Evolutionary conservation across 2,329 filamentous ascomycete species (phyloP).

Genomic region (Nothomitra cinnamomea): DNA sequence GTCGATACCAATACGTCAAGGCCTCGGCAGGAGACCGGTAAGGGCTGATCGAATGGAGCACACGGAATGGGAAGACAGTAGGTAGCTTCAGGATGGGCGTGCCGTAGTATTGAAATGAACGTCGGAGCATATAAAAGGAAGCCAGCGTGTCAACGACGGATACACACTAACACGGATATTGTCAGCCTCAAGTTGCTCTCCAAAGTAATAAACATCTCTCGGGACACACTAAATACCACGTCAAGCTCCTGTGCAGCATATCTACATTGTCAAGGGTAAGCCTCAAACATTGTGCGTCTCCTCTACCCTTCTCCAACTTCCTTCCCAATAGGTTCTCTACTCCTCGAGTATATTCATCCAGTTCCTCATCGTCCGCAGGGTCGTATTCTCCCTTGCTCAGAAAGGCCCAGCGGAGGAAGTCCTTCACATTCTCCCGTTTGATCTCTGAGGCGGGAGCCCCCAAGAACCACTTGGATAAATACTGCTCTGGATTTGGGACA

Average conservation of each 20-base stretch:
- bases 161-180: conserved; percentile 22
- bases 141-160: conserved; percentile 33
- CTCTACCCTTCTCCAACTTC: conserved; percentile 35
- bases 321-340: conserved; percentile 36
- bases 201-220: conserved; percentile 9
- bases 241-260: conserved; percentile 41
- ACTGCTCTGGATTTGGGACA: conserved; percentile 36
- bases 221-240: conserved; percentile 43
- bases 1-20: conserved; percentile 48
- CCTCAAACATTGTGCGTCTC: conserved; percentile 39
- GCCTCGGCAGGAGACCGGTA: conserved; percentile 30
- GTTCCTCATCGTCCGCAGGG: conserved; percentile 31
- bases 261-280: conserved; percentile 47
- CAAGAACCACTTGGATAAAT: conserved; percentile 49
- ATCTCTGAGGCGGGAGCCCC: conserved; percentile 40
- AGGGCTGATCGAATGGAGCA: conserved; percentile 30
- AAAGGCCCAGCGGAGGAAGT: conserved; percentile 53
- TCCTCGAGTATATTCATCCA: conserved; percentile 36
- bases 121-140: conserved; percentile 25
- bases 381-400: conserved; percentile 33
- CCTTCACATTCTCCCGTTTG: conserved; percentile 46
- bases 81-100: conserved; percentile 26
- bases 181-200: neutral
- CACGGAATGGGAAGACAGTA: conserved; percentile 40
- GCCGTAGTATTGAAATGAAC: conserved; percentile 36